Evolutionary conservation across 305 asterid genomes (phyloP), one percentile per base, ranked within the genome.

Genomic region (Nicotiana rustica): DNA sequence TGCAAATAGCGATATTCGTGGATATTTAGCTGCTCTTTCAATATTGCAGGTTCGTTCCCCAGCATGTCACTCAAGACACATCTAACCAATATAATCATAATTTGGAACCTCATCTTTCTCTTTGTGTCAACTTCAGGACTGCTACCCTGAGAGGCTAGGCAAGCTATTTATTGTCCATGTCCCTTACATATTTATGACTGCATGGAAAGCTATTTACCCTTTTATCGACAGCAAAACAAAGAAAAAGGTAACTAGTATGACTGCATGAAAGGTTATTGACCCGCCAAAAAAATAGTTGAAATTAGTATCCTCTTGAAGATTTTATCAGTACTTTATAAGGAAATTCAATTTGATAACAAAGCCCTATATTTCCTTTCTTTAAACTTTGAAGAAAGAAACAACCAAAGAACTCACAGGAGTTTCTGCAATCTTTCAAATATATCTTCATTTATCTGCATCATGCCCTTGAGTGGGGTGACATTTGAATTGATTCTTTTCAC

Each of bases 91-190:
- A 5, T 59, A 25, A 25, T 35, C 13, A n/a, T 38, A 15, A 15
- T 33, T 25, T n/a, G 12, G 7, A 12, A 41, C 25, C 4, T 69
- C 25, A 12, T 38, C 35, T 18, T 41, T 18, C 19, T 25, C 33
- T 29, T 36, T 10, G 7, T 18, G 65, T 18, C 14, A 29, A 83
- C 86, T 64, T 69, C 93, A 93, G 96, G 98, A 94, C 41, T 92
- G 87, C 86, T 93, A 95, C 83, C 97, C 97, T 1, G 98, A 93
- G 85, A 91, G 97, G 85, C 96, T 95, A 1, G 98, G 97, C 44
- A 91, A 92, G 85, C 31, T 89, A 60, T 84, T 85, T 65, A 66
- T 92, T 5, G 85, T 88, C 66, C 91, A 94, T 61, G 95, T 85
- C 64, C 97, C 98, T 77, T 92, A 87, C 82, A 47, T 94, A 79